Percentiles rank a stretch among this genome's conserved stretches.
These are phyloP conservation scores for Russula foetens DNA, from an alignment of 768 basidiomycete genomes.

Conservation along the genomic window DNA sequence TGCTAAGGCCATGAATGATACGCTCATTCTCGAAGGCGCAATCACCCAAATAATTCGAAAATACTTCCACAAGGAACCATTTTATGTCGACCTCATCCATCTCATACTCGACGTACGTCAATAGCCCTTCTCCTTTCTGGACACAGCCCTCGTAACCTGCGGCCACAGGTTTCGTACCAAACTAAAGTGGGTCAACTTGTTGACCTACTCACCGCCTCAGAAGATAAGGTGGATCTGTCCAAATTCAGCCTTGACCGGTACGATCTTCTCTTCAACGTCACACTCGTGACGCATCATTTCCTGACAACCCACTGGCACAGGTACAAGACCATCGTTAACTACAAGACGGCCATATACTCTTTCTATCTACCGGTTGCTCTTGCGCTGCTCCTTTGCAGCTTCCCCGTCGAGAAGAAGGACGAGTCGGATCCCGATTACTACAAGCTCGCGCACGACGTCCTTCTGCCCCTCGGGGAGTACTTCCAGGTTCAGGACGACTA, in stretches of 20 bases:
- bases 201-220: constrained; percentile 92
- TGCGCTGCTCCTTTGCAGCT: constrained; percentile 71
- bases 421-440: constrained; percentile 50
- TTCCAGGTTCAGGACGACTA: constrained; percentile 99
- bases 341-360: constrained; percentile 97
- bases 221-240: constrained; percentile 76
- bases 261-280: constrained; percentile 19
- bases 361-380: constrained; percentile 98
- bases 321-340: constrained; percentile 87
- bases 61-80: constrained; percentile 72
- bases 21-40: constrained; percentile 91
- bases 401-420: constrained; percentile 44
- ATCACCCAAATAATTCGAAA: constrained; percentile 87
- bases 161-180: constrained; percentile 54
- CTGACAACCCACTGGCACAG: constrained; percentile 31
- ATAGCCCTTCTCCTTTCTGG: neutral
- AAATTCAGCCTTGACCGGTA: constrained; percentile 85
- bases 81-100: constrained; percentile 86
- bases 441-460: constrained; percentile 67
- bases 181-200: constrained; percentile 96
- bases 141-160: neutral
- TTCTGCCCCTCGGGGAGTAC: constrained; percentile 92
- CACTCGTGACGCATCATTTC: neutral
- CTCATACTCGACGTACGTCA: constrained; percentile 73
- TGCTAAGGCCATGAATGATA: constrained; percentile 92